Evolutionary conservation across 2,329 filamentous ascomycete genomes (phyloP), one percentile per base, ranked within the genome.

Genomic region (Stachybotrys echinatus): DNA sequence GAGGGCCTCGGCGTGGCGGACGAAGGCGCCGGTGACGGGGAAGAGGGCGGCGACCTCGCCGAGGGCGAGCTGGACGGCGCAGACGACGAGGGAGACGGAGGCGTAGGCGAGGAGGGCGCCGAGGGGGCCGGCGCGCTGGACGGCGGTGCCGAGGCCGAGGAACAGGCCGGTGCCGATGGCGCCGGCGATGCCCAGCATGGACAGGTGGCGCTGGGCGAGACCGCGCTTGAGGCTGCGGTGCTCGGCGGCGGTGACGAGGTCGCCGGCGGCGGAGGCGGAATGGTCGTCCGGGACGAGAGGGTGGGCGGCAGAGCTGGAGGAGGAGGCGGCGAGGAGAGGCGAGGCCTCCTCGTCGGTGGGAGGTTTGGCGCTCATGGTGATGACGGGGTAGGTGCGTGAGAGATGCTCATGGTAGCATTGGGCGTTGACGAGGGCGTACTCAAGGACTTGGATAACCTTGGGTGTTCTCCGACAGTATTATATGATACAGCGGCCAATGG

Each of bases 141-240:
- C 68, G 34, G 83, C 83, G 42, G 64, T 65, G 45, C 84, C 85
- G 3, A 84, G 85, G 45, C 84, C 80, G 51, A 90, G 83, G 64
- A 89, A 89, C 10, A 89, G 74, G 71, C 87, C 86, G 27, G 78
- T 81, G 56, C 78, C 79, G 69, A 64, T 54, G 52, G 73, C 71
- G 46, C 74, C 73, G 52, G 71, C 74, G 17, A 78, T 71, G 48
- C 71, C 73, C 59, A 76, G 75, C 67, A 77, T 75, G 58, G 77
- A 73, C 54, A 77, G 67, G 60, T 77, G 74, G 42, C 74, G 70
- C 50, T 71, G 52, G 38, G 39, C 21, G 44, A 50, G 48, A 17
- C 48, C 48, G 43, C 38, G 48, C 34, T 39, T 40, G 18, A 47
- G 44, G n/a, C n/a, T 31, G 44, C 27, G 44, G 23, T 37, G 23